Base-by-base conservation (phyloP, 257 asterid genomes). In the Solanum peruvianum region DNA sequence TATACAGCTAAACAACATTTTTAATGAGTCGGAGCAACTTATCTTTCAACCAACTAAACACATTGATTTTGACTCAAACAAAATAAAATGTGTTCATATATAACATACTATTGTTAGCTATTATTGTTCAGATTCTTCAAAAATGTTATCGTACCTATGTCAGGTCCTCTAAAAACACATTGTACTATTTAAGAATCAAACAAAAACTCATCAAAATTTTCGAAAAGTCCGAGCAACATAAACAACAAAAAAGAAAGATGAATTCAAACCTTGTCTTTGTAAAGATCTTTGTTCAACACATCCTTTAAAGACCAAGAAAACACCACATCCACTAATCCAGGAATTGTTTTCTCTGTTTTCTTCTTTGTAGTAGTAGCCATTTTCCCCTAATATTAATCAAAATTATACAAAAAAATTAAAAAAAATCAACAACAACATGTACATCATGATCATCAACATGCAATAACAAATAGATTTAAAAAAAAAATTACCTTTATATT, bases 291-390 rank as follows among this genome's bases (percentile, higher is more conserved):
- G 90, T 92, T 92, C 87, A 92, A 75, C 2, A 93, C 83, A 82
- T 91, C 92, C 37, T 75, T 44, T 58, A 92, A 29, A 29, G 95
- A 92, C 94, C 94, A 93, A 11, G 93, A 89, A 69, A 93, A 92
- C 27, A 92, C 85, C 86, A 82, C n/a, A 33, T 90, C 88, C 29
- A 86, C 73, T 66, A 86, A 49, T 4, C 87, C 87, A 29, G 45
- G 41, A 21, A 45, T 29, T 31, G 23, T 33, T 60, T 86, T 86
- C 84, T 71, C 72, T 33, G 14, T 21, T 33, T 86, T 72, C 87
- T 86, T 86, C 84, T 21, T 86, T 33, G 77, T 31, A 66, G 83
- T 58, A 52, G 8, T 33, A 33, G 18, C 84, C 87, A 86, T 86
- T 18, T n/a, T n/a, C 37, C 58, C 82, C 82, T 75, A 39, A 3